Conservation (phyloP, 2,329 filamentous ascomycete species). For the Ophiobolus disseminans region DNA sequence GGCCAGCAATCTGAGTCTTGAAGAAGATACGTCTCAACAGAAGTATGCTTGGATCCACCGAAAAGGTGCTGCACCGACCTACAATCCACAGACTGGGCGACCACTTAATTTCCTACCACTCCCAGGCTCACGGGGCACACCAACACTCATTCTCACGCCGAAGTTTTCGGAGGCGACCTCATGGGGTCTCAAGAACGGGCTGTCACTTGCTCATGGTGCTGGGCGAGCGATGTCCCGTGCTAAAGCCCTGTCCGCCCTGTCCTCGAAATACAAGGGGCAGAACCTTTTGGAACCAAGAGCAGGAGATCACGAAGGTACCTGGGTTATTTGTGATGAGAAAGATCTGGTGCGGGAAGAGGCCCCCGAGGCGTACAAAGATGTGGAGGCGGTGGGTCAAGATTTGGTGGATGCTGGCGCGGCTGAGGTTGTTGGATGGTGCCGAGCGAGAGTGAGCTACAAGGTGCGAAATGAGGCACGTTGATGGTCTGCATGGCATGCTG, state of each 20-base stretch:
- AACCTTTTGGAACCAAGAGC: constrained; percentile 35
- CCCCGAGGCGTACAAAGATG: constrained; percentile 49
- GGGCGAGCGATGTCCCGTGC: constrained; percentile 48
- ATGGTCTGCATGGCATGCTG: constrained; percentile 1
- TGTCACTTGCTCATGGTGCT: constrained; percentile 49
- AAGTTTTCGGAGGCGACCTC: constrained; percentile 34
- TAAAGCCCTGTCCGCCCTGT: constrained; percentile 40
- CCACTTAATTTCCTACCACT: constrained; percentile 45
- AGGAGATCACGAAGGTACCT: constrained; percentile 36
- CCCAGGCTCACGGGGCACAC: constrained; percentile 48
- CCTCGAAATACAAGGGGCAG: constrained; percentile 44
- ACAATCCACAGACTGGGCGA: constrained; percentile 23
- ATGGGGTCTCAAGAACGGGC: constrained; percentile 41
- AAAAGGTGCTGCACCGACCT: constrained; percentile 49
- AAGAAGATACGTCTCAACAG: constrained; percentile 1
- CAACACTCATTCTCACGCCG: constrained; percentile 48
- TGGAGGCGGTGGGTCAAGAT: constrained; percentile 47
- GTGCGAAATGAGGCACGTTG: constrained; percentile 41
- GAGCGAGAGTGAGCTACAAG: constrained; percentile 49
- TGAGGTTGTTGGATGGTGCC: constrained; percentile 41
- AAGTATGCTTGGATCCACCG: constrained; percentile 46
- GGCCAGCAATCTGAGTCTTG: background rate
- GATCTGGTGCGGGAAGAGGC: constrained; percentile 50
- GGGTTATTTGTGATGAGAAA: constrained; percentile 50
- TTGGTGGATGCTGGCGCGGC: constrained; percentile 43